A percentile compares a stretch with the other conserved stretches of the same genome.
Evolutionary conservation across 306 rosid species (phyloP).

Genomic region (Leucaena leucocephala): DNA sequence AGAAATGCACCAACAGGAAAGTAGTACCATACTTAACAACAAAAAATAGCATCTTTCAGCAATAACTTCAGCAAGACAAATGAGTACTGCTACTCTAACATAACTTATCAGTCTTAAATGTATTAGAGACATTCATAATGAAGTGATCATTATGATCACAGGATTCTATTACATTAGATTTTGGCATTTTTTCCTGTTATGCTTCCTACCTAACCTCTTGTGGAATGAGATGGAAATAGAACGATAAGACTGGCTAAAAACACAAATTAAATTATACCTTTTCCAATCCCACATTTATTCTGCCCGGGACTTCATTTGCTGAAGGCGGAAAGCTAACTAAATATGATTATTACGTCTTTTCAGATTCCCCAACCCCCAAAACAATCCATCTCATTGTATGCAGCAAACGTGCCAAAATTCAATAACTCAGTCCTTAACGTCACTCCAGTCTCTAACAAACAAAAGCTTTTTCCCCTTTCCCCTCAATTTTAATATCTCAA

Average conservation of each 20-base stretch:
- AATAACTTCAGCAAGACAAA: background rate
- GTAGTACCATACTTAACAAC: background rate
- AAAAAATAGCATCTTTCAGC: background rate
- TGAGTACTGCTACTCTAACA: background rate
- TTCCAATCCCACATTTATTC: background rate
- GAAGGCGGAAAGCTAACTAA: background rate
- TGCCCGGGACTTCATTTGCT: background rate
- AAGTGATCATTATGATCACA: background rate
- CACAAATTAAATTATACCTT: background rate
- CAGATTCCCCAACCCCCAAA: background rate
- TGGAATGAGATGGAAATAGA: background rate
- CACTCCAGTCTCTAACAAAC: background rate
- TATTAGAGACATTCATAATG: background rate
- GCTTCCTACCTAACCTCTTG: background rate
- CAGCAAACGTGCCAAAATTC: background rate
- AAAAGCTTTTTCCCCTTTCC: background rate
- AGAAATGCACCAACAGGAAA: constrained; percentile 6
- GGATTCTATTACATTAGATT: background rate
- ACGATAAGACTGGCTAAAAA: background rate
- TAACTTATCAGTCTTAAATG: background rate
- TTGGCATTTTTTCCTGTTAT: background rate
- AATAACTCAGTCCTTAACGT: background rate
- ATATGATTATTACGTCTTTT: background rate
- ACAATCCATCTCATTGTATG: background rate
- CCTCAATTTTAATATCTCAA: background rate